Conservation (phyloP, 2,329 filamentous ascomycete species). For the Pleoardoris graminearum region DNA sequence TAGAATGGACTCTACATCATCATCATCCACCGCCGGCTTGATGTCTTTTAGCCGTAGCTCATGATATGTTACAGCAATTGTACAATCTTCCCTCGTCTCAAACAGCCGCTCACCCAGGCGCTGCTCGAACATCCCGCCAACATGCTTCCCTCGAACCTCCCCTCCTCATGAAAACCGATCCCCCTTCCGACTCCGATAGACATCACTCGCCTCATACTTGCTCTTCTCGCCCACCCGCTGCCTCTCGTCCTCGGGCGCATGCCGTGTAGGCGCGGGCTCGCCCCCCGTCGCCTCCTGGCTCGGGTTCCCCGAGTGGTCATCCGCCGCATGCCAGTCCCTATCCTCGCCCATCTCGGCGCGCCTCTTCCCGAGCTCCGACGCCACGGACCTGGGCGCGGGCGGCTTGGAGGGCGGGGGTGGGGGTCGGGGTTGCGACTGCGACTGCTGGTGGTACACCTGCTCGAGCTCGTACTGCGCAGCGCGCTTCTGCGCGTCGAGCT, state of each 20-base stretch:
- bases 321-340: conserved; percentile 12
- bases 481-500: conserved; percentile 47
- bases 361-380: conserved; percentile 14
- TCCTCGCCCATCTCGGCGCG: conserved; percentile 16
- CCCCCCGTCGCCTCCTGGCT: conserved; percentile 75
- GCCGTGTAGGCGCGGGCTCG: conserved; percentile 85
- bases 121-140: no score
- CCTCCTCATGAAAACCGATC: conserved; percentile 68
- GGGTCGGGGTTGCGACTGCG: conserved; percentile 12
- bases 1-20: conserved; percentile 13
- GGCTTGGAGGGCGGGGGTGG: conserved; percentile 16
- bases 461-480: conserved; percentile 39
- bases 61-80: conserved; percentile 15
- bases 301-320: conserved; percentile 54
- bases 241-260: conserved; percentile 72
- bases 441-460: conserved; percentile 17
- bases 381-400: conserved; percentile 14
- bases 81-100: conserved; percentile 2
- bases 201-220: conserved; percentile 81
- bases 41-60: background rate
- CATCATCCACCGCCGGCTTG: background rate
- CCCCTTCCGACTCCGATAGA: conserved; percentile 78
- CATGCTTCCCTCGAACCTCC: background rate
- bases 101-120: background rate
- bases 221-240: conserved; percentile 74